Evolutionary conservation across 805 yeast species (phyloP), one percentile per base, ranked within the genome.

Genomic region (Candida incommunis): DNA sequence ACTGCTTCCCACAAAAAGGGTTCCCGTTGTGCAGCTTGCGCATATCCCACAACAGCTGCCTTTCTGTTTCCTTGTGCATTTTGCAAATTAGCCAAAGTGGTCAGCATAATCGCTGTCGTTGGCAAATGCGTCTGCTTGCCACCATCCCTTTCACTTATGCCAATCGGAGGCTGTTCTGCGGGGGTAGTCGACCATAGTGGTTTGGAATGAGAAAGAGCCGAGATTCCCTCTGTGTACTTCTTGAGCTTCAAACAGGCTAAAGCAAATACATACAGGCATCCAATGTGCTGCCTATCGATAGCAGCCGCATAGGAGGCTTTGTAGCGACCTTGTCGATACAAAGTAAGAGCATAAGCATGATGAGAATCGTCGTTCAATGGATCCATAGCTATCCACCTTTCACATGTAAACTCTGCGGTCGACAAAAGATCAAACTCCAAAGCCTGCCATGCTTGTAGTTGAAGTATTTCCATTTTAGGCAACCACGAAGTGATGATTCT

Each of bases 1-100:
- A 85, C 78, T 0, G 96, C 86, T 57, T 86, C 96, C 74, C 92
- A 86, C 35, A 86, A 70, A 56, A 69, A 84, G 16, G 94, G 95
- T 57, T 92, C 83, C 50, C 70, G 63, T 48, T 76, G 75, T 46
- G 86, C 68, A 1, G 90, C 84, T 51, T 72, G 75, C 0, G 84
- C 71, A 58, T 80, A 83, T 54, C 76, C 74, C 42, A 80, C 63
- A 0, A 82, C 71, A 46, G 92, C 78, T 46, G 79, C 77, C 51
- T 76, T 74, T 3, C 66, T 56, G 55, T 82, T 85, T 22, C 82
- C 83, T 4, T 69, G 62, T 4, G 70, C 68, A 18, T 64, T 61
- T 54, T 79, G 78, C 41, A 88, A 66, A 49, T 78, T 80, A 0
- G 94, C 97, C 50, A 85, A 60, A 16, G 87, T 56, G 48, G 74